Evolutionary conservation across 2,329 filamentous ascomycete species (phyloP).

Genomic region (Verticillium isaacii): DNA sequence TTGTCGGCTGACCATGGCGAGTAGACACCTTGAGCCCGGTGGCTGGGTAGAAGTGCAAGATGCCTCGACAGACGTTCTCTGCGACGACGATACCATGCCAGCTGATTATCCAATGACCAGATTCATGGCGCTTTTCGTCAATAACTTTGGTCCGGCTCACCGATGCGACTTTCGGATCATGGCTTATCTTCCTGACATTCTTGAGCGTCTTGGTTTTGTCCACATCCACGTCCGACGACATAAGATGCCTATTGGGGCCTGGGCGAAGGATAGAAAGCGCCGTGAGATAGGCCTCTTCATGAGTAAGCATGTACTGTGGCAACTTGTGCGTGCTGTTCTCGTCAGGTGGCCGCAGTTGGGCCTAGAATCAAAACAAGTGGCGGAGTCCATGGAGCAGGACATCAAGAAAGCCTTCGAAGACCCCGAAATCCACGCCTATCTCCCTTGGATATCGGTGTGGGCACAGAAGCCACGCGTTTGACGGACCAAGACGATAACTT

Average conservation of each 20-base stretch:
- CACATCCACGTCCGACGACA: constrained; percentile 23
- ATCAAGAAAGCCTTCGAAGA: constrained; percentile 26
- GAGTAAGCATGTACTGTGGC: constrained; percentile 23
- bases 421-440: constrained; percentile 24
- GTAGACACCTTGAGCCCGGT: constrained; percentile 29
- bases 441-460: constrained; percentile 32
- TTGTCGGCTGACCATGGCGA: constrained; percentile 6
- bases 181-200: constrained; percentile 18
- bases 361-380: constrained; percentile 24
- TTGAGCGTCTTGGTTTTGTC: constrained; percentile 27
- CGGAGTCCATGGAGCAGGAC: constrained; percentile 23
- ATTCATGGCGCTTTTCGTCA: constrained; percentile 26
- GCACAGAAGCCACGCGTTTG: constrained; percentile 27
- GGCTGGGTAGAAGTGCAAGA: constrained; percentile 36
- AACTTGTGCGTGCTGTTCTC: constrained; percentile 28
- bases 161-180: constrained; percentile 29
- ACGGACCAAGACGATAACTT: background rate
- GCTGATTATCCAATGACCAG: constrained; percentile 10
- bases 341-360: constrained; percentile 23
- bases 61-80: constrained; percentile 23
- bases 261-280: constrained; percentile 26
- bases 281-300: constrained; percentile 33
- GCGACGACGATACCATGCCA: constrained; percentile 22
- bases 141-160: constrained; percentile 24
- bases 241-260: constrained; percentile 30